Base-by-base conservation (phyloP, 2,329 filamentous ascomycete genomes). In the Ophiostoma sp. region DNA sequence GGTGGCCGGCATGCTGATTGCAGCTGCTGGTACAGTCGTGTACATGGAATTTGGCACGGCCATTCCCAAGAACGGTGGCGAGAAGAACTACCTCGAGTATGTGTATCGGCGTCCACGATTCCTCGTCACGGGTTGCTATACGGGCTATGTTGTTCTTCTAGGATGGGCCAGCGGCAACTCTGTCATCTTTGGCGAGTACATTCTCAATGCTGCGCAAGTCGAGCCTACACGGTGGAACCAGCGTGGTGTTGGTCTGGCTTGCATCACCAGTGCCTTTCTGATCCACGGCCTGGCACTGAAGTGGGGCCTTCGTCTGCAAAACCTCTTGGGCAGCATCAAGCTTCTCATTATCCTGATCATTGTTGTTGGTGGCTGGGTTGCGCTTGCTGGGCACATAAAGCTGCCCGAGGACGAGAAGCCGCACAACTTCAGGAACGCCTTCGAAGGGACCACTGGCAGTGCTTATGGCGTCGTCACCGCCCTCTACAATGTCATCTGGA, bases 401-500 rank as follows among this genome's bases (percentile, higher is more conserved):
- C 84, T 91, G 57, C 72, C 74, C 31, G 74, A 76, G 31, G 85
- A 88, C 68, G 73, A 74, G 57, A 72, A 72, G 36, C 73, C 70
- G 33, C 81, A 89, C 78, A 92, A 90, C 82, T 91, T 92, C 78
- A 80, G 81, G 76, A 85, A 90, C 74, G 87, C 89, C 11, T 93
- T 92, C 75, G 85, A 87, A 64, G 90, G 90, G 9, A 92, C 90
- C 5, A 91, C 88, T 0, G 87, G 88, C 8, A 90, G 87, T 76
- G 86, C 89, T 1, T 92, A 92, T 76, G 89, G 89, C 66, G 85
- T 91, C 45, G 89, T 91, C n/a, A 92, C 88, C 0, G 90, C 91
- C 0, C 82, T 93, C 0, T 92, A 91, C 84, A 92, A 92, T 77
- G 90, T 92, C 75, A 90, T 92, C 77, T 92, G 90, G 87, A 89